A percentile compares a stretch with the other conserved stretches of the same genome.
Conservation (phyloP, 345 rosid species). For the Pistacia integerrima region DNA sequence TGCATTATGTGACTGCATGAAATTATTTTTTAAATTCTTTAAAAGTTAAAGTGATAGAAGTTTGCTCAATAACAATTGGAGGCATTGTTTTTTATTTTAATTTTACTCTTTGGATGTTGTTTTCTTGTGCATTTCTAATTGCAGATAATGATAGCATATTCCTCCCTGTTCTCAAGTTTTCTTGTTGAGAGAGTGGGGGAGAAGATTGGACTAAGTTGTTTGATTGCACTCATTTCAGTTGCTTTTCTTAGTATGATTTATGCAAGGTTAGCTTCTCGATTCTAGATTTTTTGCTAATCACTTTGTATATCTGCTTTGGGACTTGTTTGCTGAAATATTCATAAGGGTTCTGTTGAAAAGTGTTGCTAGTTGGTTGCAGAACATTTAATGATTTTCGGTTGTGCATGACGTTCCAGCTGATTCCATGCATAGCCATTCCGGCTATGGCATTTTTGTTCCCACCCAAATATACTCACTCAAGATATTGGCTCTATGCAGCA, state of each 20-base stretch:
- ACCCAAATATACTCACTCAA: slow-evolving; percentile 74
- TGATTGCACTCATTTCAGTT: slow-evolving; percentile 49
- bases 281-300: not conserved
- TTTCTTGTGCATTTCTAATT: slow-evolving; percentile 27
- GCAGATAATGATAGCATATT: slow-evolving; percentile 91
- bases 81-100: not conserved
- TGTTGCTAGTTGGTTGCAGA: slow-evolving; percentile 74
- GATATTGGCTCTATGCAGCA: slow-evolving; percentile 76
- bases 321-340: slow-evolving; percentile 4
- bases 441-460: slow-evolving; percentile 58
- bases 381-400: slow-evolving; percentile 86
- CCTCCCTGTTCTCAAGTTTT: slow-evolving; percentile 84
- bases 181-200: slow-evolving; percentile 80
- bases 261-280: slow-evolving; percentile 59
- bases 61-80: not conserved
- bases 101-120: not conserved
- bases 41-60: not conserved
- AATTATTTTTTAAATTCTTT: not conserved
- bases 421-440: slow-evolving; percentile 72
- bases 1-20: not conserved
- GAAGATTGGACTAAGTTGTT: slow-evolving; percentile 57
- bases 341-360: slow-evolving; percentile 28
- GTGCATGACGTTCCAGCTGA: slow-evolving; percentile 86
- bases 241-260: slow-evolving; percentile 56
- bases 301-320: not conserved